Percentiles rank a stretch among this genome's conserved stretches.
These are phyloP conservation scores for Phytophthora boehmeriae DNA, from an alignment of 352 stramenopile species.

Conservation along the genomic window DNA sequence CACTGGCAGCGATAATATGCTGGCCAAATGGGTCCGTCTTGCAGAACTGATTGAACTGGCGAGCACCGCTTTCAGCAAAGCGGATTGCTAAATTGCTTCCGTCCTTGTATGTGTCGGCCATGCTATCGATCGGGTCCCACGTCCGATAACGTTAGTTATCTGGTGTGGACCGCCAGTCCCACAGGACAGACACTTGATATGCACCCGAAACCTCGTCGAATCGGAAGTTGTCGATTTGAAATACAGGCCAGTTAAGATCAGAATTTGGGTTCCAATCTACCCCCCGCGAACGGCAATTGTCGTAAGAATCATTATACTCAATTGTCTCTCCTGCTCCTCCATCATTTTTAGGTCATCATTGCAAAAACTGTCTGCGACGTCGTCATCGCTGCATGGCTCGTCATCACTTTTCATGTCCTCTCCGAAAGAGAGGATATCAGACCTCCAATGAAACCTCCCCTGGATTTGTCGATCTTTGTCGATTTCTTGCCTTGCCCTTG, in stretches of 20 bases:
- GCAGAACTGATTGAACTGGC: background rate
- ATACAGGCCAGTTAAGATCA: background rate
- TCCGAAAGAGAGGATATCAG: background rate
- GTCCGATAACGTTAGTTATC: background rate
- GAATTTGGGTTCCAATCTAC: background rate
- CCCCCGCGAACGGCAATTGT: background rate
- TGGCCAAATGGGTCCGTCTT: background rate
- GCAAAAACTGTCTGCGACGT: slow-evolving; percentile 2
- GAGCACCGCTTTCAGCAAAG: background rate
- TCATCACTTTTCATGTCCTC: background rate
- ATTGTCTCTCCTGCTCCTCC: background rate
- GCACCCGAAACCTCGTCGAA: background rate
- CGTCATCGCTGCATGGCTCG: slow-evolving; percentile 6
- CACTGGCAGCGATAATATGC: background rate
- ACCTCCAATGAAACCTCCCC: no score
- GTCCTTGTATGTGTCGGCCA: background rate
- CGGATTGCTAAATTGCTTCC: background rate
- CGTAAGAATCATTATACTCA: background rate
- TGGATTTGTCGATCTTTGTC: no score
- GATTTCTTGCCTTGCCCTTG: no score
- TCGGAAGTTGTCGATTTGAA: slow-evolving; percentile 1
- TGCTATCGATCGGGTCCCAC: background rate
- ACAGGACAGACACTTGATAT: background rate
- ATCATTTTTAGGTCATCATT: slow-evolving; percentile 6
- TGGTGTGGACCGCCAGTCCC: background rate